These are phyloP conservation scores for Diplosphaera chodatii DNA, from an alignment of 139 green algal genomes.

Conservation along the genomic window DNA sequence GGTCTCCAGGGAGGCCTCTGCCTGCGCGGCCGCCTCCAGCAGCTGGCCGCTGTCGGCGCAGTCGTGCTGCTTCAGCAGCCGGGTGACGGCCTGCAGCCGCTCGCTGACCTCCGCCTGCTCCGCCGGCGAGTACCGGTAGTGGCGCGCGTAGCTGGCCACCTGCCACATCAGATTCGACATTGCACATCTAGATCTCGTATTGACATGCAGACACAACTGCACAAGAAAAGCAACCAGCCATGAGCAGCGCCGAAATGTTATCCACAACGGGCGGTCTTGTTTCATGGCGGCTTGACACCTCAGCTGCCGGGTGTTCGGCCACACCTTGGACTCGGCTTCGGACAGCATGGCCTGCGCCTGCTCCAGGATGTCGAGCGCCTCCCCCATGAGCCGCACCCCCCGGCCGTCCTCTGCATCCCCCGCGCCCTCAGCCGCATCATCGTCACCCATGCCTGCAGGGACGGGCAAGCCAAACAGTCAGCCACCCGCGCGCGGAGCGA, in stretches of 20 bases:
- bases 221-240: no score
- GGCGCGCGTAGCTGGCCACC: conserved; percentile 22
- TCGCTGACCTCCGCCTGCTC: conserved; percentile 36
- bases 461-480: no score
- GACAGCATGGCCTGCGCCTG: conserved; percentile 17
- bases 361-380: conserved; percentile 26
- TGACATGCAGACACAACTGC: no score
- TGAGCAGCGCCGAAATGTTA: no score
- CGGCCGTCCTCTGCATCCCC: conserved; percentile 6
- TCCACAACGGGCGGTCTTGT: no score
- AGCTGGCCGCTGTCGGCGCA: conserved; percentile 38
- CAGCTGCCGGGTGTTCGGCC: no score
- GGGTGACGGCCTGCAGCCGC: conserved; percentile 18
- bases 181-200: no score
- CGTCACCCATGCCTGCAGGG: conserved; percentile 5
- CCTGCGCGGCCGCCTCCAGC: conserved; percentile 30
- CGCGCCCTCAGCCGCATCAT: conserved; percentile 17
- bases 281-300: no score
- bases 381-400: conserved; percentile 25
- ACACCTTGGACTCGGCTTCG: conserved; percentile 20
- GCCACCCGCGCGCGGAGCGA: no score
- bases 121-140: conserved; percentile 31
- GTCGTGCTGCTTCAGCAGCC: conserved; percentile 39
- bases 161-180: conserved; percentile 30
- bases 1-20: conserved; percentile 31